Evolutionary conservation across 441 rosid genomes (phyloP).

Genomic region (Omphalea diandra): DNA sequence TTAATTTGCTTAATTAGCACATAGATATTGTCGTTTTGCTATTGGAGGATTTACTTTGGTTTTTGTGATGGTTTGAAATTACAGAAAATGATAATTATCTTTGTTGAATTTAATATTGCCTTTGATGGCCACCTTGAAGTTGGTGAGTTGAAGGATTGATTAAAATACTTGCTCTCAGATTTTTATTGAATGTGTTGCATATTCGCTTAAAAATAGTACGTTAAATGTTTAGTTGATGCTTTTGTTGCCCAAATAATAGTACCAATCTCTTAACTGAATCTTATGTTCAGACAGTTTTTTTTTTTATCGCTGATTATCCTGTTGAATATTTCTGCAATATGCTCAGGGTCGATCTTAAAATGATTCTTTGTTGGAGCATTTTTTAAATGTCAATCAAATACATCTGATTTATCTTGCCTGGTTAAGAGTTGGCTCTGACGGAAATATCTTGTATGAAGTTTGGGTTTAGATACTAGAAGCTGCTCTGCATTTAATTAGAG

Average conservation of each 20-base stretch:
- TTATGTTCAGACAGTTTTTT: not conserved
- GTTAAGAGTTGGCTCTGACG: no score
- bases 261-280: not conserved
- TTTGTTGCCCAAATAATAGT: not conserved
- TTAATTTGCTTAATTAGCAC: not conserved
- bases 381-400: slow-evolving; percentile 3
- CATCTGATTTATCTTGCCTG: not conserved
- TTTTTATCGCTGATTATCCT: not conserved
- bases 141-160: not conserved
- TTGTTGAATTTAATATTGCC: not conserved
- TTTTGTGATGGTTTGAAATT: not conserved
- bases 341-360: not conserved
- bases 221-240: not conserved
- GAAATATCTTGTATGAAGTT: not conserved
- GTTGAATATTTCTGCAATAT: not conserved
- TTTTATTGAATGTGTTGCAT: not conserved
- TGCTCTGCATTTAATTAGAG: not conserved
- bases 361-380: not conserved
- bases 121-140: not conserved
- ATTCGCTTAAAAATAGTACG: not conserved
- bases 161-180: not conserved
- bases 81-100: not conserved
- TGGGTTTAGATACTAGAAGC: not conserved
- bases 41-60: not conserved
- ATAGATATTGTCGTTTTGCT: not conserved